Evolutionary conservation across 192 early-diverging fungal genomes (phyloP).

Genomic region (Lunasporangiospora selenospora): DNA sequence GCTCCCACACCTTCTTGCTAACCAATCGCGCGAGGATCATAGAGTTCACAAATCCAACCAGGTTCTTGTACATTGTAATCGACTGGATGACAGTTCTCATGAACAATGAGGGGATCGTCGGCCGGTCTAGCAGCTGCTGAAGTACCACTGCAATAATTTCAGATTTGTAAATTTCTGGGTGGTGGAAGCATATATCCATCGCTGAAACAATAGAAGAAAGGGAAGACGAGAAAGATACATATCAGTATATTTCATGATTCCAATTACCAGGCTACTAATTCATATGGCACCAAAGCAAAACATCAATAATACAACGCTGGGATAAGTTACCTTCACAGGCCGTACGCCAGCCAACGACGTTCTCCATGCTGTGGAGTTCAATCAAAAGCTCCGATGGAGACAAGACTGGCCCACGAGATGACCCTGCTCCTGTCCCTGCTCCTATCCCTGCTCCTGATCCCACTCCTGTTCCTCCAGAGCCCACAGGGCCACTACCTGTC

Average conservation of each 20-base stretch:
- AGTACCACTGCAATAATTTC: slow-evolving; percentile 74
- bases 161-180: slow-evolving; percentile 68
- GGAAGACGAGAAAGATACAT: slow-evolving; percentile 1
- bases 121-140: slow-evolving; percentile 70
- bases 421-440: too few species aligned
- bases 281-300: too few species aligned
- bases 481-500: too few species aligned
- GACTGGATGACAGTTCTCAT: slow-evolving; percentile 80
- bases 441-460: not conserved
- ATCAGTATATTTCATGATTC: not conserved
- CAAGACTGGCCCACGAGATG: slow-evolving; percentile 33
- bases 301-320: slow-evolving; percentile 1
- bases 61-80: slow-evolving; percentile 66
- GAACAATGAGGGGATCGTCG: slow-evolving; percentile 71
- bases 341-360: slow-evolving; percentile 65
- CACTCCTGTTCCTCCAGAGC: slow-evolving; percentile 12
- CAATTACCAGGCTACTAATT: too few species aligned
- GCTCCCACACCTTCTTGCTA: slow-evolving; percentile 70
- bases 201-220: slow-evolving; percentile 52
- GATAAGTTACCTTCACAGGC: slow-evolving; percentile 66
- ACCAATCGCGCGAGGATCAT: slow-evolving; percentile 67
- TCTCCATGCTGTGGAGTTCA: slow-evolving; percentile 73
- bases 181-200: slow-evolving; percentile 75
- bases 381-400: slow-evolving; percentile 74
- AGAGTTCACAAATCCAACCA: slow-evolving; percentile 63